Base-by-base conservation (phyloP, 495 filamentous ascomycete species). In the Parathielavia appendiculata region DNA sequence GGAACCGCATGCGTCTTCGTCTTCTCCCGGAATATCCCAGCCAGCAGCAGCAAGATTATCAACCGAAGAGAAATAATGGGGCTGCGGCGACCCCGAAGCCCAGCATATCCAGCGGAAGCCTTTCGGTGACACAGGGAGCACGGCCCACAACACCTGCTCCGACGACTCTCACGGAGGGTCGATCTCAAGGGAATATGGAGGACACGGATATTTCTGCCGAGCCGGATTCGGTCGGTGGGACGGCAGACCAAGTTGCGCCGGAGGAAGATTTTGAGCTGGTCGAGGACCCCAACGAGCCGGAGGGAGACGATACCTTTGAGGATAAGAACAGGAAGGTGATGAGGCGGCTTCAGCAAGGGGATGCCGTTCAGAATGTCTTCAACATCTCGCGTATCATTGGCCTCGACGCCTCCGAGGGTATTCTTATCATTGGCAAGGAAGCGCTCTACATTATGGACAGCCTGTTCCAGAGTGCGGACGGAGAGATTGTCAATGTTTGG, bases 291-390 rank as follows among this genome's bases (percentile, higher is more conserved):
- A 81, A 82, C 63, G 92, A 96, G 57, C 82, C 83, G n/a, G 84
- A 89, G 48, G 89, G 85, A 47, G 81, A 89, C 16, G 92, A 95
- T 54, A 86, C 84, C 12, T 95, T 90, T 64, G 93, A 97, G 72
- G 93, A 98, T 68, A 97, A 95, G 75, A 97, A 98, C 66, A 79
- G 93, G 16, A 97, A 95, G 72, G 93, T 98, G 49, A 91, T 97
- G 89, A 80, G 93, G 57, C 95, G 90, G 62, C 79, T 98, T 13
- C 88, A 96, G 59, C 87, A 89, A 35, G 90, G 90, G 6, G 93
- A 98, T 64, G 79, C 89, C 54, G 92, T 98, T n/a, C 89, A 95
- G 66, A 86, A 87, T 62, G 90, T 96, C 8, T 93, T 89, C 77
- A 98, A 98, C 66, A 84, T 96, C 56, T 97, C 93, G 44, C 84